Percentiles rank a stretch among this genome's conserved stretches.
These are phyloP conservation scores for Talaromyces sp. DNA, from an alignment of 2,329 filamentous ascomycete species.

Conservation along the genomic window DNA sequence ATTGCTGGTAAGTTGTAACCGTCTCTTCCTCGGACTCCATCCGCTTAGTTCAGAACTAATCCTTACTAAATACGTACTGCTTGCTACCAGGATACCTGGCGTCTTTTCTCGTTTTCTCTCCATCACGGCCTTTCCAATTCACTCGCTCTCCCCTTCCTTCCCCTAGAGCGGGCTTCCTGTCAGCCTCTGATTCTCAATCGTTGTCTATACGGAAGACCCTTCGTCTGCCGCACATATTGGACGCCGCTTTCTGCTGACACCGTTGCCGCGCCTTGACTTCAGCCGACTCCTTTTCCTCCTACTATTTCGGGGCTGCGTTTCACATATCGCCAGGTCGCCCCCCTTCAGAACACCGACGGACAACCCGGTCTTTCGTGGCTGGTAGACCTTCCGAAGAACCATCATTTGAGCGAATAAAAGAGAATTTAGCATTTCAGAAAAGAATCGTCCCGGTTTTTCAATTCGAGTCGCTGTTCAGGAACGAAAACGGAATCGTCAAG, in stretches of 20 bases:
- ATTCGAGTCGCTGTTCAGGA: background rate
- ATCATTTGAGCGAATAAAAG: background rate
- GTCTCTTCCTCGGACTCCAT: background rate
- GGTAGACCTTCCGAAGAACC: background rate
- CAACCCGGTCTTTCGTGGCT: background rate
- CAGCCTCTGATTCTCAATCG: background rate
- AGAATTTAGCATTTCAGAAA: background rate
- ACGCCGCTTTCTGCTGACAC: background rate
- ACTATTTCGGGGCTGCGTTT: conserved; percentile 1
- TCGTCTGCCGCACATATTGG: background rate
- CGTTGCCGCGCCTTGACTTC: background rate
- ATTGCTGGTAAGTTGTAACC: background rate
- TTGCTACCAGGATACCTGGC: too few species aligned
- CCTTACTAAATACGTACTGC: background rate
- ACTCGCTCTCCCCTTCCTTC: background rate
- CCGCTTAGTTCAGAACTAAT: background rate
- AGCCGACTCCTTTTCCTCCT: background rate
- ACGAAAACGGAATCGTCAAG: background rate
- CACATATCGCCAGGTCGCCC: conserved; percentile 1
- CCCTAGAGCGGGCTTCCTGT: background rate
- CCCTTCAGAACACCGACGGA: background rate
- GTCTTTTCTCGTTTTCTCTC: background rate
- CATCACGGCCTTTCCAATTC: background rate
- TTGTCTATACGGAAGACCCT: background rate
- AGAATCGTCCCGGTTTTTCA: background rate